Evolutionary conservation across 2,329 filamentous ascomycete genomes (phyloP).

Genomic region (Colletotrichum sp.): DNA sequence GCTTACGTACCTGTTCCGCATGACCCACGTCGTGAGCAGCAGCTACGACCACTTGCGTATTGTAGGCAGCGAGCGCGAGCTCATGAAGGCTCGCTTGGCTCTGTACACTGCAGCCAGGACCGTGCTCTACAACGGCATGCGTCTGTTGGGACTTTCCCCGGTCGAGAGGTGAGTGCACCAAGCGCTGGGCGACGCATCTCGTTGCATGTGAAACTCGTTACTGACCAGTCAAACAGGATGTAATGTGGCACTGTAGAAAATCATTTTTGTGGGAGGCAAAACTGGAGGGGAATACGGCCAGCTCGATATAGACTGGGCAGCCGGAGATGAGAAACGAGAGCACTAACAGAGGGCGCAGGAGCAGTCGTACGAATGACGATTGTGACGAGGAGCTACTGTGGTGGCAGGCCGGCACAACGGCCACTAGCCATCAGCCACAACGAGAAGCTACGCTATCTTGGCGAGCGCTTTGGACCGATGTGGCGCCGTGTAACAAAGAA

Average conservation of each 20-base stretch:
- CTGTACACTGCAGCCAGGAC: constrained; percentile 78
- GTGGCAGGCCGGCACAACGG: background rate
- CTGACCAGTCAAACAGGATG: constrained; percentile 16
- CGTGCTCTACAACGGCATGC: constrained; percentile 85
- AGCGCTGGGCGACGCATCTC: background rate
- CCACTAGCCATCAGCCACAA: background rate
- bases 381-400: background rate
- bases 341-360: background rate
- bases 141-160: constrained; percentile 76
- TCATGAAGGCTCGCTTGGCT: constrained; percentile 76
- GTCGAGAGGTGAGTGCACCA: constrained; percentile 56
- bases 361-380: background rate
- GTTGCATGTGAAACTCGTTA: constrained; percentile 4
- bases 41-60: constrained; percentile 85
- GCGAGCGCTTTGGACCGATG: background rate
- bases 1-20: constrained; percentile 77
- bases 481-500: constrained; percentile 8
- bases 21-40: constrained; percentile 80
- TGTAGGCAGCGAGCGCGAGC: constrained; percentile 76
- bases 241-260: background rate
- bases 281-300: background rate
- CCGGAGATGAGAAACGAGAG: background rate
- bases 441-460: background rate
- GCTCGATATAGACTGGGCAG: background rate
- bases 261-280: background rate